A percentile compares a stretch with the other conserved stretches of the same genome.
Evolutionary conservation across 2,329 filamentous ascomycete genomes (phyloP).

Genomic region (Aspergillus alliaceus): DNA sequence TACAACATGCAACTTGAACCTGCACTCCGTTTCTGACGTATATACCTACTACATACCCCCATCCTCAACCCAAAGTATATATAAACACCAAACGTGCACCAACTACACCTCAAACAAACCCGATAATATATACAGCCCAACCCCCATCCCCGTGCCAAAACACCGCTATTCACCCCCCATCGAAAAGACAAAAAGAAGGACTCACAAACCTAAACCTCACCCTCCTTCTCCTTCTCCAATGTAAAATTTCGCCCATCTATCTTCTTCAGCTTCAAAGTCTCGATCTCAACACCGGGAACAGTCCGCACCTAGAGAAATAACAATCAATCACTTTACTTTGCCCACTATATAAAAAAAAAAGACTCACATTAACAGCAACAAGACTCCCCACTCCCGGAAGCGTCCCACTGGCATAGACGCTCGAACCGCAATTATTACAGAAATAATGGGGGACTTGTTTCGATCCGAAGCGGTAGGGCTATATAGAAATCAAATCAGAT

Average conservation of each 20-base stretch:
- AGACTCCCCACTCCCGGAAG: slow-evolving; percentile 19
- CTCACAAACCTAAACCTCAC: too few species aligned
- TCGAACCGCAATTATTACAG: slow-evolving; percentile 32
- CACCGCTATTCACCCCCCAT: too few species aligned
- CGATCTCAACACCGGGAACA: slow-evolving; percentile 25
- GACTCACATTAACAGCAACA: slow-evolving; percentile 30
- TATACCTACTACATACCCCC: too few species aligned
- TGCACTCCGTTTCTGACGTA: too few species aligned
- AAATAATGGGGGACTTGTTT: slow-evolving; percentile 29
- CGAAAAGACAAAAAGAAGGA: neutral
- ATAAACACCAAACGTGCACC: too few species aligned
- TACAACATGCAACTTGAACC: too few species aligned
- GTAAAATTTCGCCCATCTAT: slow-evolving; percentile 11
- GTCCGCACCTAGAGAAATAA: slow-evolving; percentile 21
- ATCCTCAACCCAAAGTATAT: too few species aligned
- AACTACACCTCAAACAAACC: too few species aligned
- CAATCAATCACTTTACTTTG: neutral
- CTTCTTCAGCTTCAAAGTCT: slow-evolving; percentile 26
- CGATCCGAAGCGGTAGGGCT: slow-evolving; percentile 29
- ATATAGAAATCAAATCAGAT: neutral
- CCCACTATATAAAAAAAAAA: neutral
- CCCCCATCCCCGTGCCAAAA: too few species aligned
- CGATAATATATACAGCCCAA: too few species aligned
- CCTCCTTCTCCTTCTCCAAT: neutral
- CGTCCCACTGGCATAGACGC: slow-evolving; percentile 22